These are phyloP conservation scores for Protomyces pachydermus DNA, from an alignment of 1,139 yeast species.

Conservation along the genomic window DNA sequence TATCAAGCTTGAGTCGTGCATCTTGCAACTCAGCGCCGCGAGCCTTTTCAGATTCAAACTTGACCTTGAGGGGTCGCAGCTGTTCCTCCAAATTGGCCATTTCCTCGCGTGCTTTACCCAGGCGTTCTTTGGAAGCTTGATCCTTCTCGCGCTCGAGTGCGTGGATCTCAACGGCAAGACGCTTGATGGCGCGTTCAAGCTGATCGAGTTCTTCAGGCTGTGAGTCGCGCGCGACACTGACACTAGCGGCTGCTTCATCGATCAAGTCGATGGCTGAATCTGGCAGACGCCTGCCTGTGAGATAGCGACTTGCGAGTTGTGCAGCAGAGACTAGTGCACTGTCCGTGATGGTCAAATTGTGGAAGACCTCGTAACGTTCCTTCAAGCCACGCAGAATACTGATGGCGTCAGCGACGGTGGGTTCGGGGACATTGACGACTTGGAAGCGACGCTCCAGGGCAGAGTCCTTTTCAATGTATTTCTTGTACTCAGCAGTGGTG, in stretches of 20 bases:
- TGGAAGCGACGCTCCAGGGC: constrained; percentile 99
- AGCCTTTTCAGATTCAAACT: constrained; percentile 79
- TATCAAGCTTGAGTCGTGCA: constrained; percentile 86
- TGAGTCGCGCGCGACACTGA: constrained; percentile 96
- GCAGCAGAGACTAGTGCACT: constrained; percentile 94
- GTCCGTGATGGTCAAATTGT: constrained; percentile 93
- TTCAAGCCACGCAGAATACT: constrained; percentile 95
- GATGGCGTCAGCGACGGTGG: constrained; percentile 85
- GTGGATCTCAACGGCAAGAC: constrained; percentile 89
- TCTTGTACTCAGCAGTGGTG: constrained; percentile 88
- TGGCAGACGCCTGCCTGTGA: constrained; percentile 92
- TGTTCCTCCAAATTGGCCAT: constrained; percentile 82
- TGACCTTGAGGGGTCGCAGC: constrained; percentile 76
- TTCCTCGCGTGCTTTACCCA: constrained; percentile 68
- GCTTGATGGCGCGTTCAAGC: constrained; percentile 84
- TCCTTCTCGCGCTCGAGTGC: constrained; percentile 82
- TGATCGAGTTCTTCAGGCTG: constrained; percentile 95
- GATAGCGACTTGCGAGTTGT: constrained; percentile 86
- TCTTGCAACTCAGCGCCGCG: constrained; percentile 87
- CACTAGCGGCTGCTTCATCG: constrained; percentile 96
- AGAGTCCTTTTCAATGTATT: constrained; percentile 90
- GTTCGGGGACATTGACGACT: constrained; percentile 91
- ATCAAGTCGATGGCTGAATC: constrained; percentile 96
- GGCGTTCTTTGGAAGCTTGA: constrained; percentile 65
- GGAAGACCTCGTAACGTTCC: constrained; percentile 94